Evolutionary conservation across 192 early-diverging fungal species (phyloP), one percentile per base, ranked within the genome.

Genomic region (Backusella psychrophila): DNA sequence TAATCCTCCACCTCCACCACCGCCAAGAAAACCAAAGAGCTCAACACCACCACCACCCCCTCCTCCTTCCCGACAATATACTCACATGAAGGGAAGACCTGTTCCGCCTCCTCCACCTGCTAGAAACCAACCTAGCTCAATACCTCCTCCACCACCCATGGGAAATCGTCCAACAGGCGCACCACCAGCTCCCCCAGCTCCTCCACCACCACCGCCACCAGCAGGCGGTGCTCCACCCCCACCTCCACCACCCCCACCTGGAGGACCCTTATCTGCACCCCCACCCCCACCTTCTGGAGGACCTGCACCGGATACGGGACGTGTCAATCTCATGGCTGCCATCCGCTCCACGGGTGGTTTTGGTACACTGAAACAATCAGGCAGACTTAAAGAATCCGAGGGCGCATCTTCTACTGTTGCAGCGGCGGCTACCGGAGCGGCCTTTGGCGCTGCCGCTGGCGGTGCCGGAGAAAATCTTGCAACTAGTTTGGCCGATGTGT

Each of bases 281-380:
- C 67, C 75, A 39, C 69, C 82, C 0, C 36, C 83, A 12, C 78
- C 73, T 14, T 39, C 74, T 46, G 7, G 38, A 34, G 49, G 31
- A 19, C 11, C 19, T 9, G 49, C 41, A 19, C 11, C 19, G 9
- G 21, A 29, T 41, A 41, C 38, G 36, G 39, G 56, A 71, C 75
- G 84, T 19, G 33, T 63, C 36, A 84, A 85, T 65, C 69, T 89
- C 4, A 67, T 89, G 82, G 83, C 77, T 46, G 82, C 83, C 59
- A 89, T 89, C 39, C 80, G 85, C 35, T 82, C 80, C 11, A 73
- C 83, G 2, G 86, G 88, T 36, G 88, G 86, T 23, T 78, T 85
- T 75, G 77, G 74, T 26, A 73, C 73, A 0, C 67, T 87, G 49
- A 85, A 85, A 53, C 80, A 85, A 66, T 76, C 75, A 21, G 76